phyloP scores from a whole-genome alignment of 2,329 filamentous ascomycete genomes.

The Arthrobotrys sinensis region DNA sequence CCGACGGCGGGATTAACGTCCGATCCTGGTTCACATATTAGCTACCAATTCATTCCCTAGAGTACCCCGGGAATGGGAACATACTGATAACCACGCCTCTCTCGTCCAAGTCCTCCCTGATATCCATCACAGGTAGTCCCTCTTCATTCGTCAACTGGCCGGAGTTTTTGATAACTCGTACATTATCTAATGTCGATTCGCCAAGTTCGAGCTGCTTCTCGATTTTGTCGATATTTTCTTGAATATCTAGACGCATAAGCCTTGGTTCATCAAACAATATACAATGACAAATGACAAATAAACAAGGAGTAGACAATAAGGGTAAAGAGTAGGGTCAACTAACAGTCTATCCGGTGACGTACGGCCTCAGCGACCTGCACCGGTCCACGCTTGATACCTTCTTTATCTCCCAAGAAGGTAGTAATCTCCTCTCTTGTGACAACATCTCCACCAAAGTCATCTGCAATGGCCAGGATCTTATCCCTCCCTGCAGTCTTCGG shows the following conservation, averaged over 20 bases:
- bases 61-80: background rate
- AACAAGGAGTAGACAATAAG: background rate
- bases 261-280: background rate
- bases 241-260: conserved; percentile 73
- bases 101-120: conserved; percentile 91
- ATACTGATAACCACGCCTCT: conserved; percentile 81
- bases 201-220: conserved; percentile 79
- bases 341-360: conserved; percentile 82
- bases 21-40: conserved; percentile 37
- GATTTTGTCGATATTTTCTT: conserved; percentile 82
- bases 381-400: conserved; percentile 70
- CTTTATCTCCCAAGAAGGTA: conserved; percentile 71
- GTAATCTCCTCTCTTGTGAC: conserved; percentile 75
- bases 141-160: conserved; percentile 75
- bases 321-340: conserved; percentile 35
- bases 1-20: conserved; percentile 34
- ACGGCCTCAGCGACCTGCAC: conserved; percentile 79
- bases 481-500: conserved; percentile 70
- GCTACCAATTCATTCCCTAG: background rate
- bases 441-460: conserved; percentile 76
- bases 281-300: background rate
- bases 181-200: conserved; percentile 79
- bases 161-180: conserved; percentile 75
- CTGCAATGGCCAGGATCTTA: conserved; percentile 73
- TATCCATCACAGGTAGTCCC: conserved; percentile 86